Conservation (phyloP, 495 filamentous ascomycete species). For the Jackrogersella minutella region DNA sequence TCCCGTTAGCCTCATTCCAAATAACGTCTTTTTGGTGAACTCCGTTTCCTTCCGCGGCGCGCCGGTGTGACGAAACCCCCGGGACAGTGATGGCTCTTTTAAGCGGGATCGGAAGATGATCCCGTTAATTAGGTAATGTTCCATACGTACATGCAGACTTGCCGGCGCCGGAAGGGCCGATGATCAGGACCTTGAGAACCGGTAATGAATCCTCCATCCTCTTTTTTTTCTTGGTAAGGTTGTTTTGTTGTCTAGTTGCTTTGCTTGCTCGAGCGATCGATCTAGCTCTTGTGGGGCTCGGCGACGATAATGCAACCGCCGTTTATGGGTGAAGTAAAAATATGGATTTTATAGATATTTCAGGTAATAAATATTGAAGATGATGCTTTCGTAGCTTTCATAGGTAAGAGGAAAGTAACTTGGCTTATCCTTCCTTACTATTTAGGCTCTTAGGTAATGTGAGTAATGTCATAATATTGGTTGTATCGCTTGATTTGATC, state of each 20-base stretch:
- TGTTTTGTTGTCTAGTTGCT: background rate
- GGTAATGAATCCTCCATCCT: slow-evolving; percentile 59
- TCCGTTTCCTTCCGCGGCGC: background rate
- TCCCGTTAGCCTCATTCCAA: slow-evolving; percentile 15
- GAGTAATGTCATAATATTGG: slow-evolving; percentile 1
- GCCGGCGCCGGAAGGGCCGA: slow-evolving; percentile 62
- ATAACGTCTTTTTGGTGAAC: background rate
- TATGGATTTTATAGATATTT: background rate
- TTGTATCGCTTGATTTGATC: slow-evolving; percentile 13
- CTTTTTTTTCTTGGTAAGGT: slow-evolving; percentile 41
- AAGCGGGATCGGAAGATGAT: background rate
- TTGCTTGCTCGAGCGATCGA: background rate
- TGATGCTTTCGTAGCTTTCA: slow-evolving; percentile 9
- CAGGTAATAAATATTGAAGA: background rate
- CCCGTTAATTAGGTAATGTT: slow-evolving; percentile 3
- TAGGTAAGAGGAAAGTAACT: slow-evolving; percentile 1
- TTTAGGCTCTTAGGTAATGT: background rate
- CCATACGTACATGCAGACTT: slow-evolving; percentile 61
- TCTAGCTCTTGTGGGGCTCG: background rate
- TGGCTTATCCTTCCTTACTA: slow-evolving; percentile 7
- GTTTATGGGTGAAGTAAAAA: slow-evolving; percentile 2
- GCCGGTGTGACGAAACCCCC: background rate
- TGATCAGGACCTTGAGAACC: slow-evolving; percentile 61
- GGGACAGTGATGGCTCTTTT: background rate
- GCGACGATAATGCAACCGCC: background rate